phyloP scores from a whole-genome alignment of 441 rosid genomes.

The Macaranga tanarius region DNA sequence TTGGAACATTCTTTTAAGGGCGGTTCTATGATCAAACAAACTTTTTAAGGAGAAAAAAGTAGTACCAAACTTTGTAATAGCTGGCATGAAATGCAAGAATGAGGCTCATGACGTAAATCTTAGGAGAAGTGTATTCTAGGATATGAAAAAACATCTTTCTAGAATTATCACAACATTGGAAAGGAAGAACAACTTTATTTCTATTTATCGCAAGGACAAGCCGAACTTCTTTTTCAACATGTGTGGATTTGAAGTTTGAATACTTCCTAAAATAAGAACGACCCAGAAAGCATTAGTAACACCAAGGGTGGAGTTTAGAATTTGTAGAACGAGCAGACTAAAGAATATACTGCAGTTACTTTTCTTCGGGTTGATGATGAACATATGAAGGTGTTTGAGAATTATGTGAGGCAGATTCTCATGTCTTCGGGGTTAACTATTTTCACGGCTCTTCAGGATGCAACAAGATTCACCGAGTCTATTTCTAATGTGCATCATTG shows the following conservation, averaged over 20 bases:
- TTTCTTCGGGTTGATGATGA: slow-evolving; percentile 97
- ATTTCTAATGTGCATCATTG: no score
- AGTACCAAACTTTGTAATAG: slow-evolving; percentile 36
- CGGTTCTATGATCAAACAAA: slow-evolving; percentile 62
- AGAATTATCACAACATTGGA: no score
- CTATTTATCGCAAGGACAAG: no score
- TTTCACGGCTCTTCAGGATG: no score
- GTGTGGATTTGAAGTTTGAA: slow-evolving; percentile 98
- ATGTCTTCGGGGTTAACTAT: slow-evolving; percentile 99
- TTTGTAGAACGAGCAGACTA: slow-evolving; percentile 98
- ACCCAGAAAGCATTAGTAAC: slow-evolving; percentile 99
- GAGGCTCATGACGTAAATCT: no score
- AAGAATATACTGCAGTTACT: slow-evolving; percentile 97
- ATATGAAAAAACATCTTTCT: no score
- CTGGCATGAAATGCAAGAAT: slow-evolving; percentile 69
- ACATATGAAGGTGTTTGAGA: slow-evolving; percentile 98
- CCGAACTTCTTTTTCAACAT: no score
- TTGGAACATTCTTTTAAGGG: slow-evolving; percentile 76
- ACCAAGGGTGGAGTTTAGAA: slow-evolving; percentile 98
- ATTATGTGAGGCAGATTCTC: slow-evolving; percentile 98
- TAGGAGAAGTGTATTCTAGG: no score
- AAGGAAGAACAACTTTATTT: no score
- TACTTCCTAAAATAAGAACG: slow-evolving; percentile 97
- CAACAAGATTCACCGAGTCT: no score
- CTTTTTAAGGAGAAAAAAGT: no score